Conservation (phyloP, 306 rosid genomes). For the Cyamopsis tetragonoloba region DNA sequence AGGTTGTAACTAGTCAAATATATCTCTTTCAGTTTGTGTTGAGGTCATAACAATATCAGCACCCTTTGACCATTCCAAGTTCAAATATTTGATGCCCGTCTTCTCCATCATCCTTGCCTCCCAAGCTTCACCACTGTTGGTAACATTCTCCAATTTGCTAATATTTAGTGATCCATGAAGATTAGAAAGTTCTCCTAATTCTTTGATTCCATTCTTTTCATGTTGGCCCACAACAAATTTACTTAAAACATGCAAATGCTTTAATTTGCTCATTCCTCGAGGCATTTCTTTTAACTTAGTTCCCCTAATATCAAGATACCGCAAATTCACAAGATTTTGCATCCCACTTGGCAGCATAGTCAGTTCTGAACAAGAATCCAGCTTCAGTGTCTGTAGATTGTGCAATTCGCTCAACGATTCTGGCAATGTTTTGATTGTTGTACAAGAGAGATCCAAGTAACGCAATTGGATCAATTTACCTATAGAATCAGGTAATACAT, state of each 20-base stretch:
- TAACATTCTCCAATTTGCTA: background rate
- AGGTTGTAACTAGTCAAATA: slow-evolving; percentile 6
- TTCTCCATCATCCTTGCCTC: background rate
- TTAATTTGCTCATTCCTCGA: background rate
- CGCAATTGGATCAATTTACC: slow-evolving; percentile 22
- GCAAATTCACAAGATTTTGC: slow-evolving; percentile 17
- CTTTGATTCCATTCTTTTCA: background rate
- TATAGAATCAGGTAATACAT: background rate
- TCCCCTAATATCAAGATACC: background rate
- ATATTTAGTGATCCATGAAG: background rate
- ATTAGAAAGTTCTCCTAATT: background rate
- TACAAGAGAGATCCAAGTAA: background rate
- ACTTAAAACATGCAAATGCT: background rate
- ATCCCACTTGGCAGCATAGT: background rate
- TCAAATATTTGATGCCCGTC: background rate
- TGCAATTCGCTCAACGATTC: background rate
- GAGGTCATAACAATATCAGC: background rate
- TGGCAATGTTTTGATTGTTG: background rate
- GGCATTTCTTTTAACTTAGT: background rate
- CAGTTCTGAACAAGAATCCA: fast-evolving
- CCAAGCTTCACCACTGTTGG: background rate
- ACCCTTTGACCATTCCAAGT: background rate
- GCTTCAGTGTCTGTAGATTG: slow-evolving; percentile 19
- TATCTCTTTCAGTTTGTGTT: background rate
- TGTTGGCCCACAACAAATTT: background rate